Conservation (phyloP, 208 protist genomes). For the Crithidia expoeki region DNA sequence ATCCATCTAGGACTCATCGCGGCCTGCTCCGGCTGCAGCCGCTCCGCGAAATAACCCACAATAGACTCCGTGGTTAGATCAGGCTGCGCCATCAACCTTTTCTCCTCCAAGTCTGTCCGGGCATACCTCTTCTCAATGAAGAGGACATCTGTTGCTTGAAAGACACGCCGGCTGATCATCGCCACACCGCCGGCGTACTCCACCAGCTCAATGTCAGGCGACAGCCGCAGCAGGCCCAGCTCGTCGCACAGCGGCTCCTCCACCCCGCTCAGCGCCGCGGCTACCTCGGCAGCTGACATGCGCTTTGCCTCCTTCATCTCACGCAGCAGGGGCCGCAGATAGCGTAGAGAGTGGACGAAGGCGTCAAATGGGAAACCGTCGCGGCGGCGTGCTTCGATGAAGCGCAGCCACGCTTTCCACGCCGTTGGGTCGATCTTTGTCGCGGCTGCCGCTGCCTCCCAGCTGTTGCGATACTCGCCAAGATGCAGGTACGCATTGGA, state of each 20-base stretch:
- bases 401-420: slow-evolving; percentile 71
- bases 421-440: slow-evolving; percentile 46
- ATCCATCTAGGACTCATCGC: slow-evolving; percentile 43
- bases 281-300: slow-evolving; percentile 30
- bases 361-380: slow-evolving; percentile 78
- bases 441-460: slow-evolving; percentile 42
- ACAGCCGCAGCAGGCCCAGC: slow-evolving; percentile 62
- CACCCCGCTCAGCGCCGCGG: slow-evolving; percentile 26
- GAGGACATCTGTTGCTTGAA: slow-evolving; percentile 70
- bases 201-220: slow-evolving; percentile 68
- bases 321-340: slow-evolving; percentile 66
- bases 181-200: slow-evolving; percentile 77
- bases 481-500: slow-evolving; percentile 56
- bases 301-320: slow-evolving; percentile 20
- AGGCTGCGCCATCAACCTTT: slow-evolving; percentile 34
- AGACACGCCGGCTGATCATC: slow-evolving; percentile 63
- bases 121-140: slow-evolving; percentile 78
- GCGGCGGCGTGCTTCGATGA: slow-evolving; percentile 58
- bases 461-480: slow-evolving; percentile 42
- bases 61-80: slow-evolving; percentile 66
- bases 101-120: slow-evolving; percentile 51
- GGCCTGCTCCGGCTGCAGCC: slow-evolving; percentile 53
- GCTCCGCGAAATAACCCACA: slow-evolving; percentile 66
- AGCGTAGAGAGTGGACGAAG: slow-evolving; percentile 61
- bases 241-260: slow-evolving; percentile 52